Conservation (phyloP, 108 stramenopile genomes). For the Skeletonema marinoi region DNA sequence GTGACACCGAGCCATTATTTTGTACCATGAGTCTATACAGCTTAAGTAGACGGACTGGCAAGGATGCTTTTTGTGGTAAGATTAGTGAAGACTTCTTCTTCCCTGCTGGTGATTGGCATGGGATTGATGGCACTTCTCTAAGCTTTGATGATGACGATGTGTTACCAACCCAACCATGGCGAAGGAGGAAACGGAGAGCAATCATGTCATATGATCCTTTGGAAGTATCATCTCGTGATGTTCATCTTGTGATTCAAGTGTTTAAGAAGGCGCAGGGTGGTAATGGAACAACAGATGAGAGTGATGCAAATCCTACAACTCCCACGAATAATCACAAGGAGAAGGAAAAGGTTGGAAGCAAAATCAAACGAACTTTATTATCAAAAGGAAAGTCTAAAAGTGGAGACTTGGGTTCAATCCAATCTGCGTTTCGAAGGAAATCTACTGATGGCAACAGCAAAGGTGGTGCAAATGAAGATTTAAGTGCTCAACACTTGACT, state of each 20-base stretch:
- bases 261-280: slow-evolving; percentile 46
- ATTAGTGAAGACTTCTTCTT: slow-evolving; percentile 86
- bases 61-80: slow-evolving; percentile 53
- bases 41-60: slow-evolving; percentile 14
- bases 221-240: slow-evolving; percentile 22
- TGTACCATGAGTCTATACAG: slow-evolving; percentile 74
- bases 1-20: slow-evolving; percentile 69
- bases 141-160: slow-evolving; percentile 21
- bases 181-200: slow-evolving; percentile 69
- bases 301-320: neutral
- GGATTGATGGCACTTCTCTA: slow-evolving; percentile 35
- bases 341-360: slow-evolving; percentile 11
- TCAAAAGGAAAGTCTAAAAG: slow-evolving; percentile 1
- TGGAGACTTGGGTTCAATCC: neutral
- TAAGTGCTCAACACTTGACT: slow-evolving; percentile 64
- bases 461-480: neutral
- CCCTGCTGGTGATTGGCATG: slow-evolving; percentile 80
- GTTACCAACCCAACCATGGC: slow-evolving; percentile 46
- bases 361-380: slow-evolving; percentile 6
- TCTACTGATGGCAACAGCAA: neutral
- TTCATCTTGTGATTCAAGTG: slow-evolving; percentile 74
- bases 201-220: slow-evolving; percentile 75
- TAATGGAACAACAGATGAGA: slow-evolving; percentile 4
- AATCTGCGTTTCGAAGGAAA: neutral
- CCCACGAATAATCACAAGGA: neutral